These are phyloP conservation scores for Vickermania spadyakhi DNA, from an alignment of 208 protist species.

Conservation along the genomic window DNA sequence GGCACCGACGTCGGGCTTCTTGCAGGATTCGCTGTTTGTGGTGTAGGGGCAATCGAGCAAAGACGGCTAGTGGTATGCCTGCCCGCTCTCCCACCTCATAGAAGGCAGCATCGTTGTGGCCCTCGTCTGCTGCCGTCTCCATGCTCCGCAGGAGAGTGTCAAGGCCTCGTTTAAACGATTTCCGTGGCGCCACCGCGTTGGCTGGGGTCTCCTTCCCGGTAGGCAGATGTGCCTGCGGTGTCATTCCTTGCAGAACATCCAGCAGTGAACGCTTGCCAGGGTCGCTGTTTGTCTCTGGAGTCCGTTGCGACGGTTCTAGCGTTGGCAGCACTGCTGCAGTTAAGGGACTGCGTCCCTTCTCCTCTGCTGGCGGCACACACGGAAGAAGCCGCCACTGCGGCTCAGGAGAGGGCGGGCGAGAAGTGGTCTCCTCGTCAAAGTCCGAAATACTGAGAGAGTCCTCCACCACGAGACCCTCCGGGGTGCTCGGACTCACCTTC, in stretches of 20 bases:
- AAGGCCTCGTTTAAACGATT: background rate
- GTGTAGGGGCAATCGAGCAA: background rate
- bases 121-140: background rate
- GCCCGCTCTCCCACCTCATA: too few relatives aligned
- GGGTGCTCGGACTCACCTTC: background rate
- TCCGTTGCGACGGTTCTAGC: background rate
- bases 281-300: background rate
- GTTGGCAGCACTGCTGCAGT: background rate
- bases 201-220: too few relatives aligned
- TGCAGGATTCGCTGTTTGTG: background rate
- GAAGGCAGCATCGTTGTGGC: too few relatives aligned
- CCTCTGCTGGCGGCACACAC: background rate
- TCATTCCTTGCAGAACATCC: background rate
- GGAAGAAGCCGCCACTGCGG: background rate
- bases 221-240: too few relatives aligned
- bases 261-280: background rate
- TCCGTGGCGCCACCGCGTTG: too few relatives aligned
- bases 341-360: background rate
- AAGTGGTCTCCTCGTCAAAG: background rate
- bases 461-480: background rate
- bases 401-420: background rate
- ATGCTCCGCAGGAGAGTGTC: background rate
- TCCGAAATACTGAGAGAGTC: background rate
- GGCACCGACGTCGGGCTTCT: background rate
- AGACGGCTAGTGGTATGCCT: background rate